Evolutionary conservation across 1,139 yeast genomes (phyloP).

Genomic region (Hyphopichia buzzinii): DNA sequence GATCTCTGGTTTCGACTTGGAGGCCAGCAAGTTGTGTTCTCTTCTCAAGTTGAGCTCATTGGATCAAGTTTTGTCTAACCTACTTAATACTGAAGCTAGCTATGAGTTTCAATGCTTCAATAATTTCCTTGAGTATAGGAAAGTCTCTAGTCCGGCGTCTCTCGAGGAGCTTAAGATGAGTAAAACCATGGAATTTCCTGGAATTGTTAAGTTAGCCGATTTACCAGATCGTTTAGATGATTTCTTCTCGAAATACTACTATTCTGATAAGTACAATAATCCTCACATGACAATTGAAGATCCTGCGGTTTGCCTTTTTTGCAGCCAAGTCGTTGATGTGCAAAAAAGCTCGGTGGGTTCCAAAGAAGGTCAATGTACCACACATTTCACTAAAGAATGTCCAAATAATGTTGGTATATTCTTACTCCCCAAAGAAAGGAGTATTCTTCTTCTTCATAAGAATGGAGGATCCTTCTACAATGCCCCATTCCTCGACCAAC

Average conservation of each 20-base stretch:
- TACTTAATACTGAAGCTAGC: slow-evolving; percentile 3
- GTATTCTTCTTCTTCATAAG: slow-evolving; percentile 63
- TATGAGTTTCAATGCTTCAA: slow-evolving; percentile 18
- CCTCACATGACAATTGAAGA: slow-evolving; percentile 53
- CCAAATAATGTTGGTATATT: slow-evolving; percentile 73
- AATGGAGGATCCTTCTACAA: slow-evolving; percentile 80
- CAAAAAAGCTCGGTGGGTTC: slow-evolving; percentile 59
- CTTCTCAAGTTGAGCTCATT: slow-evolving; percentile 53
- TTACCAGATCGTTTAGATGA: slow-evolving; percentile 69
- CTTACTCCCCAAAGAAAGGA: slow-evolving; percentile 71
- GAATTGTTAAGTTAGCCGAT: slow-evolving; percentile 54
- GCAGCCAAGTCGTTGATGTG: slow-evolving; percentile 67
- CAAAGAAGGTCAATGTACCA: slow-evolving; percentile 63
- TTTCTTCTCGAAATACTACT: slow-evolving; percentile 61
- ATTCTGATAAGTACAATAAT: slow-evolving; percentile 41
- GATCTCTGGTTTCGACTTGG: slow-evolving; percentile 32
- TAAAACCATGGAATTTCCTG: slow-evolving; percentile 59
- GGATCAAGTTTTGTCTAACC: slow-evolving; percentile 11
- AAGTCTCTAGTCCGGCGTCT: slow-evolving; percentile 3
- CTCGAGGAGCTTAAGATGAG: slow-evolving; percentile 12
- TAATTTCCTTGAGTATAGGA: slow-evolving; percentile 14
- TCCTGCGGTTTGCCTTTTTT: slow-evolving; percentile 84
- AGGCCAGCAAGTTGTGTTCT: slow-evolving; percentile 56
- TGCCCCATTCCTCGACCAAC: slow-evolving; percentile 83
- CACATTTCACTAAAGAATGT: slow-evolving; percentile 65